These are phyloP conservation scores for Mimosa bimucronata DNA, from an alignment of 306 rosid genomes.

Conservation along the genomic window DNA sequence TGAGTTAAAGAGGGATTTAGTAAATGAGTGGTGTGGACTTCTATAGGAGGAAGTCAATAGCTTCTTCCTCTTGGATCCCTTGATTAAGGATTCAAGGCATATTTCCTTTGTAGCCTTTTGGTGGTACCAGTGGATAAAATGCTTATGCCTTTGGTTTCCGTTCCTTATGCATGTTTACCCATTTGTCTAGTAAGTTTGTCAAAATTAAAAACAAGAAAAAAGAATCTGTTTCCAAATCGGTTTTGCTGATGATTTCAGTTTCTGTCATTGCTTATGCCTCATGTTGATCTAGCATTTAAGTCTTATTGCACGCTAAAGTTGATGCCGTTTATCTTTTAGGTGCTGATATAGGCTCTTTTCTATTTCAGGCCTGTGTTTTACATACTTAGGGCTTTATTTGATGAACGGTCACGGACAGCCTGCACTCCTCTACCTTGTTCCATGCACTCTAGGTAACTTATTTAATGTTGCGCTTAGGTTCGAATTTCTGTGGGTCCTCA, in stretches of 20 bases:
- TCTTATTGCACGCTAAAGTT: slow-evolving; percentile 3
- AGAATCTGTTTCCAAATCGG: not conserved
- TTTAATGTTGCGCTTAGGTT: not conserved
- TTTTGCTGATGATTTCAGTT: slow-evolving; percentile 28
- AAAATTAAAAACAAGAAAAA: not conserved
- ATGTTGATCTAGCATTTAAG: slow-evolving; percentile 8
- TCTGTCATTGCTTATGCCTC: slow-evolving; percentile 20
- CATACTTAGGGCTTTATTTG: slow-evolving; percentile 75
- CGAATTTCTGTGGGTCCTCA: not conserved
- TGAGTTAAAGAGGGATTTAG: no score
- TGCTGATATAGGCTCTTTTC: slow-evolving; percentile 30
- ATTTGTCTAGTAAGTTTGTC: not conserved
- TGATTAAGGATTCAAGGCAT: no score
- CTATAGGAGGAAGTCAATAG: no score
- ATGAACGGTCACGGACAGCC: slow-evolving; percentile 98
- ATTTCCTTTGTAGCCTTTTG: no score
- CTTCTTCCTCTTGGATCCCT: no score
- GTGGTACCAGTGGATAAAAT: not conserved
- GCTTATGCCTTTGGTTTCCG: not conserved
- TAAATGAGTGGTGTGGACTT: no score
- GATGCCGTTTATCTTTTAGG: slow-evolving; percentile 14
- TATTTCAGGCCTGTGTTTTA: slow-evolving; percentile 67
- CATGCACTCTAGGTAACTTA: slow-evolving; percentile 87
- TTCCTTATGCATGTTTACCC: not conserved
- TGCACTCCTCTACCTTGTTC: slow-evolving; percentile 96